A percentile compares a stretch with the other conserved stretches of the same genome.
phyloP scores from a whole-genome alignment of 2,329 filamentous ascomycete species.

The Ceratocystis huliohia region DNA sequence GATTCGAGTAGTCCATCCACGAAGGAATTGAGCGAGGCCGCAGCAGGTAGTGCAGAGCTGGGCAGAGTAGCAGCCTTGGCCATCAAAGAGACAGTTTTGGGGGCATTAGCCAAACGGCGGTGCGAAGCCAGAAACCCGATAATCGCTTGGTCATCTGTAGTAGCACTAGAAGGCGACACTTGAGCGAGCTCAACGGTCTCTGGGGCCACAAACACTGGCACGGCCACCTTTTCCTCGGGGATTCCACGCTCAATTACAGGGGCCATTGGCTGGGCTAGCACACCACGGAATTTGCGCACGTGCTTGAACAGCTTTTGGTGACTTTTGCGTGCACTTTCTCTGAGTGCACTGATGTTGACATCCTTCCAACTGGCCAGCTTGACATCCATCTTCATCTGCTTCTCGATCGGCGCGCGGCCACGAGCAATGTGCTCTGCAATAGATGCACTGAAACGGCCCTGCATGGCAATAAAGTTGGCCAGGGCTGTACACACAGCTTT shows the following conservation, averaged over 20 bases:
- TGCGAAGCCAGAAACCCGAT: slow-evolving; percentile 30
- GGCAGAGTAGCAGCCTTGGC: slow-evolving; percentile 44
- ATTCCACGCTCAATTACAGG: slow-evolving; percentile 47
- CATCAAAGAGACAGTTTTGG: slow-evolving; percentile 64
- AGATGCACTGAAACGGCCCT: slow-evolving; percentile 53
- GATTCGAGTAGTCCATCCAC: slow-evolving; percentile 48
- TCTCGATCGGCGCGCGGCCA: slow-evolving; percentile 67
- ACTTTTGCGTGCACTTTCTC: slow-evolving; percentile 78
- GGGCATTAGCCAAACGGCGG: slow-evolving; percentile 57
- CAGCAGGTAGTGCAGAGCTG: slow-evolving; percentile 41
- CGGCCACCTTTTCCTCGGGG: slow-evolving; percentile 34
- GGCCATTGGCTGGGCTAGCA: slow-evolving; percentile 66
- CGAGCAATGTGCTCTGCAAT: slow-evolving; percentile 52
- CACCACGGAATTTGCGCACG: slow-evolving; percentile 73
- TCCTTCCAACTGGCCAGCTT: slow-evolving; percentile 96
- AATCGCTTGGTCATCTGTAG: slow-evolving; percentile 10
- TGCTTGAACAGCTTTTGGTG: slow-evolving; percentile 87
- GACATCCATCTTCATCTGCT: slow-evolving; percentile 84
- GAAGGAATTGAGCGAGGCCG: slow-evolving; percentile 52
- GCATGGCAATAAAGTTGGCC: slow-evolving; percentile 65
- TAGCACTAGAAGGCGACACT: neutral
- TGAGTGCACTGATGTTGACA: slow-evolving; percentile 79
- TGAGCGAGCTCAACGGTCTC: slow-evolving; percentile 9
- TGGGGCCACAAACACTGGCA: slow-evolving; percentile 22
- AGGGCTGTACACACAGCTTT: slow-evolving; percentile 50